A percentile compares a stretch with the other conserved stretches of the same genome.
These are phyloP conservation scores for Diaporthe amygdali DNA, from an alignment of 2,329 filamentous ascomycete species.

Conservation along the genomic window DNA sequence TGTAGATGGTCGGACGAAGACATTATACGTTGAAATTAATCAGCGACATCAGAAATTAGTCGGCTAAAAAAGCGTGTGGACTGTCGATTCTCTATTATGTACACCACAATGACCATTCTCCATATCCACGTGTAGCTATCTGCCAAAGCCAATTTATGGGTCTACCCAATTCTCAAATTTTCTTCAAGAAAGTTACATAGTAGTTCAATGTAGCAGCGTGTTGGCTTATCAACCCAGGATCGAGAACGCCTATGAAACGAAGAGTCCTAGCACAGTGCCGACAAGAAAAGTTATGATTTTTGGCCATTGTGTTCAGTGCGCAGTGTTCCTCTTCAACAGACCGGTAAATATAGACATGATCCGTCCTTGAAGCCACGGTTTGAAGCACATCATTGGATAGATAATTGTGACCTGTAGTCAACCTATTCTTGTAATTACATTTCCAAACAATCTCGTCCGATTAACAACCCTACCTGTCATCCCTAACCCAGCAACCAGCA, in stretches of 20 bases:
- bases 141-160: neutral
- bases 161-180: too few species aligned
- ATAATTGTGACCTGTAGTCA: neutral
- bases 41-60: neutral
- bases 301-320: too few species aligned
- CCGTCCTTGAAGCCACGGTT: neutral
- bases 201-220: too few species aligned
- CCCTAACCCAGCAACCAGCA: slow-evolving; percentile 20
- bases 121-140: too few species aligned
- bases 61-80: neutral
- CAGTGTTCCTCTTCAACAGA: too few species aligned
- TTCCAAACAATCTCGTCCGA: too few species aligned
- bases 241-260: too few species aligned
- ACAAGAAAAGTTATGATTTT: too few species aligned
- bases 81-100: neutral
- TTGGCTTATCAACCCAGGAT: too few species aligned
- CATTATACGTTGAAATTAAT: neutral
- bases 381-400: neutral
- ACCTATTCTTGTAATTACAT: neutral
- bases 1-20: neutral
- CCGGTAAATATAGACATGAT: neutral
- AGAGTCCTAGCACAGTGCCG: too few species aligned
- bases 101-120: neutral
- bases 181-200: too few species aligned
- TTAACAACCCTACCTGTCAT: neutral